Conservation (phyloP, 2,329 filamentous ascomycete species). For the Ramichloridium luteum region DNA sequence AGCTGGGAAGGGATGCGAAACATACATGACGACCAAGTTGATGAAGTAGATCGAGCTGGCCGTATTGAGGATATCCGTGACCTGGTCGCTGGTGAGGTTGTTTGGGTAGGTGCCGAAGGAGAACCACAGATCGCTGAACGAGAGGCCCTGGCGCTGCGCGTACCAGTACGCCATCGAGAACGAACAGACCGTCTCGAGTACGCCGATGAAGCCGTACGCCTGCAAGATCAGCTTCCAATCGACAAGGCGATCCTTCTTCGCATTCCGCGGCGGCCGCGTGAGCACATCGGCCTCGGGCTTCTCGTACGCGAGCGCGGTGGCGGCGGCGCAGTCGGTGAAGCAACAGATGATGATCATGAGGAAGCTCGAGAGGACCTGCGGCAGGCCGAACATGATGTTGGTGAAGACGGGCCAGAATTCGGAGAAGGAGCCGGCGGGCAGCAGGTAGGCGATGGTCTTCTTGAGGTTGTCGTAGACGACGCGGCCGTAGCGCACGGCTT, state of each 20-base stretch:
- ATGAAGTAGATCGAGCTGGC: conserved; percentile 69
- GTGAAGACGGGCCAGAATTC: conserved; percentile 68
- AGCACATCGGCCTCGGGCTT: conserved; percentile 65
- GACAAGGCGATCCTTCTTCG: conserved; percentile 59
- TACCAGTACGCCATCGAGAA: conserved; percentile 38
- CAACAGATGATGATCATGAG: conserved; percentile 52
- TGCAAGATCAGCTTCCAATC: conserved; percentile 62
- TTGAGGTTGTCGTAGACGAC: conserved; percentile 72
- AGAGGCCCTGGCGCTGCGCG: conserved; percentile 41
- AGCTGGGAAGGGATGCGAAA: not conserved
- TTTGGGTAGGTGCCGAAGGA: conserved; percentile 44
- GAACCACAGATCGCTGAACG: conserved; percentile 58
- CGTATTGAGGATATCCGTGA: conserved; percentile 45
- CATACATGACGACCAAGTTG: conserved; percentile 64
- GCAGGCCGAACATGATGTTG: conserved; percentile 58
- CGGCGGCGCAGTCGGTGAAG: conserved; percentile 65
- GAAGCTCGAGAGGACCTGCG: conserved; percentile 61
- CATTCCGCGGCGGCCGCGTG: conserved; percentile 53
- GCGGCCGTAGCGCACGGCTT: conserved; percentile 59
- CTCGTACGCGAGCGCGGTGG: conserved; percentile 64
- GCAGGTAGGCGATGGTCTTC: conserved; percentile 62
- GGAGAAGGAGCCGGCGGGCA: conserved; percentile 61
- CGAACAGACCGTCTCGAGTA: conserved; percentile 33
- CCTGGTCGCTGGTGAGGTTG: conserved; percentile 40
- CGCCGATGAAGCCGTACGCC: conserved; percentile 58